Percentiles rank a stretch among this genome's conserved stretches.
Evolutionary conservation across 371 early-diverging fungal species (phyloP).

Genomic region (Fennellomyces sp.): DNA sequence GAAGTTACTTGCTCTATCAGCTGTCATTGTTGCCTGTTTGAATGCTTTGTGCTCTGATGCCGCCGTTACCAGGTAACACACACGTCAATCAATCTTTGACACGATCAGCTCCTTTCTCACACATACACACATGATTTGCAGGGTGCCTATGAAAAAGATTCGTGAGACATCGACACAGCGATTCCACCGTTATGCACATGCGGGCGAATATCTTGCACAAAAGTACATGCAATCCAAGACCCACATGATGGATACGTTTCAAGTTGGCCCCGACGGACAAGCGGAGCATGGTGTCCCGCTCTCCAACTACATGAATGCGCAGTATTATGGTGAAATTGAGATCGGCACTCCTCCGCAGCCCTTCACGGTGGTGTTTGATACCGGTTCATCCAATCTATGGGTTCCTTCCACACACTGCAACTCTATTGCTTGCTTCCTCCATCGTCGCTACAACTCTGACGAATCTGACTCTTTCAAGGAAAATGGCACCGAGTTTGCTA

Average conservation of each 20-base stretch:
- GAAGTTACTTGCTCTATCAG: constrained; percentile 36
- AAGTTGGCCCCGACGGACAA: not conserved
- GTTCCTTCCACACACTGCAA: constrained; percentile 94
- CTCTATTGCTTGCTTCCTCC: constrained; percentile 93
- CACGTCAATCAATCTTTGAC: no score
- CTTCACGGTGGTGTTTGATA: constrained; percentile 96
- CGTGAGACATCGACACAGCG: constrained; percentile 64
- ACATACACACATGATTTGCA: constrained; percentile 13
- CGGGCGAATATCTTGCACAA: constrained; percentile 69
- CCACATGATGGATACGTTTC: constrained; percentile 55
- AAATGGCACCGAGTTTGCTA: constrained; percentile 92
- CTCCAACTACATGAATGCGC: constrained; percentile 95
- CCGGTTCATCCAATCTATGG: constrained; percentile 95
- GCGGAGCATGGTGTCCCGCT: constrained; percentile 81
- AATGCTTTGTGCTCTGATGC: constrained; percentile 20
- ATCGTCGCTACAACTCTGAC: constrained; percentile 79
- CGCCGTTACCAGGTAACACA: constrained; percentile 32
- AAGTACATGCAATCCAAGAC: constrained; percentile 72
- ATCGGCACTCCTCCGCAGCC: constrained; percentile 89
- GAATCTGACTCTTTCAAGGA: constrained; percentile 69
- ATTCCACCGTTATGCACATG: constrained; percentile 63
- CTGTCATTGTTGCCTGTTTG: constrained; percentile 25
- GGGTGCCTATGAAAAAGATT: constrained; percentile 77
- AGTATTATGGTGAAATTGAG: constrained; percentile 86
- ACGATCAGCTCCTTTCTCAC: no score